Evolutionary conservation across 129 eudicot species (phyloP).

Genomic region (Flaveria trinervia): DNA sequence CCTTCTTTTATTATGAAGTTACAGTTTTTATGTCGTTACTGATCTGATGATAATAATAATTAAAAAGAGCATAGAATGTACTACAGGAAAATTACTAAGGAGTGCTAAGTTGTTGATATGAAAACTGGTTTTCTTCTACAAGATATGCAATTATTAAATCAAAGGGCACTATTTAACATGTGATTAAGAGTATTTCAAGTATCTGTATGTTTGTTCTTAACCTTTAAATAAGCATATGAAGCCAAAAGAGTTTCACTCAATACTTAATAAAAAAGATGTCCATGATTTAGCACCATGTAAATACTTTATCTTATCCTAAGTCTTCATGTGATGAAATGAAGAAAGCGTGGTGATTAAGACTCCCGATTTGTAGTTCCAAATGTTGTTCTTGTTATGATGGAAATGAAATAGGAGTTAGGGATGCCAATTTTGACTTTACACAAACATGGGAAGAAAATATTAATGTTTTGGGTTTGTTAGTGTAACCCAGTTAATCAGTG

Average conservation of each 20-base stretch:
- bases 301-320: not conserved
- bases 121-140: constrained; percentile 9
- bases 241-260: not conserved
- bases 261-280: not conserved
- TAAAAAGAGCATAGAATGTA: constrained; percentile 2
- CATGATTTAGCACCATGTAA: not conserved
- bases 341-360: not conserved
- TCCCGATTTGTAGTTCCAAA: not conserved
- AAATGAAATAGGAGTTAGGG: not conserved
- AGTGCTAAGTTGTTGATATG: not conserved
- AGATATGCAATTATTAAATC: not conserved
- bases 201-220: not conserved
- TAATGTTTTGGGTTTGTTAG: not conserved
- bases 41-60: not conserved
- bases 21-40: not conserved
- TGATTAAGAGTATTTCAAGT: constrained; percentile 4
- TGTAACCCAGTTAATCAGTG: not conserved
- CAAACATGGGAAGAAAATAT: not conserved
- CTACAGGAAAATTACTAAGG: constrained; percentile 4
- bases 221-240: constrained; percentile 5
- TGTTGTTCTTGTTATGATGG: not conserved
- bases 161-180: constrained; percentile 14
- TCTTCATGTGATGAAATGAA: not conserved
- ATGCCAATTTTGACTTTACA: not conserved
- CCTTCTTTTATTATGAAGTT: constrained; percentile 6